phyloP scores from a whole-genome alignment of 805 yeast species.

The Cyberlindnera petersonii region DNA sequence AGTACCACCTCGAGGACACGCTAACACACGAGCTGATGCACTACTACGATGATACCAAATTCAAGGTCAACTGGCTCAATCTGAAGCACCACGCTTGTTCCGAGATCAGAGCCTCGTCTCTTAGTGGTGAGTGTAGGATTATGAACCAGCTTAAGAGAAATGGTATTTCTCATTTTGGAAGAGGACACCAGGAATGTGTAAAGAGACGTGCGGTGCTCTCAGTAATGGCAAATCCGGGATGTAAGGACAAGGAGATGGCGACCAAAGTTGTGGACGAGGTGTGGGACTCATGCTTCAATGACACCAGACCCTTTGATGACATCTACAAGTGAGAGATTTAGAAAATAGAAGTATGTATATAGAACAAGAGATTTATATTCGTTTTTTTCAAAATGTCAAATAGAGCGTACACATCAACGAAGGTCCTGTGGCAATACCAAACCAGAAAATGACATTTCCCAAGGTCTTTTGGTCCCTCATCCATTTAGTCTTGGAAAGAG shows the following conservation, averaged over 20 bases:
- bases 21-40: conserved; percentile 91
- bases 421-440: conserved; percentile 88
- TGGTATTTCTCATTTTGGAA: conserved; percentile 50
- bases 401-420: conserved; percentile 82
- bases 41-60: conserved; percentile 86
- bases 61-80: conserved; percentile 81
- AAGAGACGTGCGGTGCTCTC: conserved; percentile 82
- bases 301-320: conserved; percentile 93
- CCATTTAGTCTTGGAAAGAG: conserved; percentile 54
- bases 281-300: conserved; percentile 89
- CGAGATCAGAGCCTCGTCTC: conserved; percentile 87
- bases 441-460: conserved; percentile 86
- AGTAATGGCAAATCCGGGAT: conserved; percentile 81
- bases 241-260: conserved; percentile 71
- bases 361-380: conserved; percentile 11
- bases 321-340: conserved; percentile 57
- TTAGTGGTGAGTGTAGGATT: conserved; percentile 93
- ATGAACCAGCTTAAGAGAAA: conserved; percentile 65
- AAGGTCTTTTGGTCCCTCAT: conserved; percentile 53
- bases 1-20: conserved; percentile 85
- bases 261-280: conserved; percentile 77
- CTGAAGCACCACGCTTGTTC: conserved; percentile 95
- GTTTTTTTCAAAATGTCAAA: conserved; percentile 74
- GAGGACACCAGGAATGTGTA: conserved; percentile 90
- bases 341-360: background rate